Conservation (phyloP, 345 rosid genomes). For the Moricandia moricandioides region DNA sequence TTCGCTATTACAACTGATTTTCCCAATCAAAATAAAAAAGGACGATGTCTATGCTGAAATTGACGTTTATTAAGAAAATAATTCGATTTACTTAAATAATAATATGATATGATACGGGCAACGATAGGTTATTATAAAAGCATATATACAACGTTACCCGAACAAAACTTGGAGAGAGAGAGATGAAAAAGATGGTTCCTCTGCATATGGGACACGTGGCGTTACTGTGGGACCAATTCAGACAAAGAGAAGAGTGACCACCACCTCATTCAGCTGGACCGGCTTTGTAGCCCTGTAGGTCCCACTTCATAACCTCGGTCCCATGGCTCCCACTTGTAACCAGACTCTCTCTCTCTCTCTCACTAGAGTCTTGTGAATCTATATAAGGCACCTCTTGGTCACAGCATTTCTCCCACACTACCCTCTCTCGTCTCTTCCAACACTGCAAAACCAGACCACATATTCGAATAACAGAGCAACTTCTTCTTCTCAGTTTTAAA, state of each 20-base stretch:
- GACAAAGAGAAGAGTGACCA: constrained; percentile 14
- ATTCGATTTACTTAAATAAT: background rate
- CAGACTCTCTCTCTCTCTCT: constrained; percentile 1
- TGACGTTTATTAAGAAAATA: background rate
- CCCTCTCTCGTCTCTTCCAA: constrained; percentile 32
- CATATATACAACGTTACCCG: constrained; percentile 12
- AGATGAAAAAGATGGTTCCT: background rate
- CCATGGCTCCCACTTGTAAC: constrained; percentile 35
- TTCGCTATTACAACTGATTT: background rate
- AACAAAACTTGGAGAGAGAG: background rate
- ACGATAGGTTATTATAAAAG: background rate
- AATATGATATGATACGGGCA: constrained; percentile 9
- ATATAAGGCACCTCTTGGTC: constrained; percentile 30
- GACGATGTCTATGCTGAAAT: background rate
- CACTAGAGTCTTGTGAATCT: constrained; percentile 6
- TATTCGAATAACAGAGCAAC: constrained; percentile 11
- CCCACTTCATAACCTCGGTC: constrained; percentile 28
- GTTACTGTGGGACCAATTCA: background rate
- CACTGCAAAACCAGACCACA: background rate
- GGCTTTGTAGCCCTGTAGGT: constrained; percentile 33
- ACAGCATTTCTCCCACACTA: constrained; percentile 21
- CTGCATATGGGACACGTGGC: constrained; percentile 22
- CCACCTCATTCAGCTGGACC: constrained; percentile 22
- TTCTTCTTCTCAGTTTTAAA: constrained; percentile 7
- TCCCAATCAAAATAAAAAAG: background rate